Base-by-base conservation (phyloP, 495 filamentous ascomycete species). In the Aspergillus nanangensis region DNA sequence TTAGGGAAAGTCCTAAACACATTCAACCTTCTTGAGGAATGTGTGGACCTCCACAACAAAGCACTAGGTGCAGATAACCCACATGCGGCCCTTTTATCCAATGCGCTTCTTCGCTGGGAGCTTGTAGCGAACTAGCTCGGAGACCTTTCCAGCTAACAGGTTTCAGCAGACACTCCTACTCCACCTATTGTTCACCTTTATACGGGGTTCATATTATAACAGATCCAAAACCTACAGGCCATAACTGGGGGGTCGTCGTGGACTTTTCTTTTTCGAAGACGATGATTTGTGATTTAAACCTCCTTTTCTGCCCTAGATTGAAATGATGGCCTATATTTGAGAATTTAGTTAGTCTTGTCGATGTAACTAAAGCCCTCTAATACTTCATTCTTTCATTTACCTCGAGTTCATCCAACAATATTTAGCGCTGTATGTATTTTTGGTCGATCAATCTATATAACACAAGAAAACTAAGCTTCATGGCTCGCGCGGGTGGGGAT, bases 41-140 rank as follows among this genome's bases (percentile, higher is more conserved):
- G 49, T 9, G 20, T 58, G 11, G 48, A 55, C 37, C 15, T 19
- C 41, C 43, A 36, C 22, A 47, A 59, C 40, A 61, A 37, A 45
- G 41, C 62, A 19, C 45, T 72, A 4, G 68, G 73, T 2, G 29
- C 20, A 14, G 58, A 67, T 23, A 64, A 65, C 49, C 51, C 55
- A n/a, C 19, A 57, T 35, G 67, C 48, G 13, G 17, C 17, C n/a
- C 18, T 15, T n/a, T 42, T n/a, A n/a, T 29, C 22, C 1, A 25
- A 18, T 8, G 11, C 40, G 7, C 40, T 42, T 29, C 3, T 5
- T 9, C 15, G 13, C 37, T 39, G 37, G 37, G 3, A 39, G 13
- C 18, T 8, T 8, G 7, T 13, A 39, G 37, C n/a, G 15, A 20
- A 38, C 9, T 10, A 3, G 31, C 9, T 15, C 3, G 13, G 4